Conservation (phyloP, 306 rosid genomes). For the Dryas octopetala region DNA sequence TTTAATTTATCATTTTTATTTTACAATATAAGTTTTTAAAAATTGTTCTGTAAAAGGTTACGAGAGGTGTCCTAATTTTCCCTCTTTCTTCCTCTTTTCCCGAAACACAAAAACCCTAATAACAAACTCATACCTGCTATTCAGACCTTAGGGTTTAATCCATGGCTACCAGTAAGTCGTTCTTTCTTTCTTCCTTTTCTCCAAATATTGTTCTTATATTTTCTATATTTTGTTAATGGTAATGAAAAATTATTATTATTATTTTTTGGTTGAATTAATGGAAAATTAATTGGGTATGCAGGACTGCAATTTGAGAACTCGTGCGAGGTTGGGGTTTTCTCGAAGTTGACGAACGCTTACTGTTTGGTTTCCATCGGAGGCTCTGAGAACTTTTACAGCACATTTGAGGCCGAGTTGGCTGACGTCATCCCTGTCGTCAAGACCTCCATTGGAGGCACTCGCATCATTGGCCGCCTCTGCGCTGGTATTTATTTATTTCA, state of each 20-base stretch:
- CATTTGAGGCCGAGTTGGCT: conserved; percentile 74
- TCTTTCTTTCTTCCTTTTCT: neutral
- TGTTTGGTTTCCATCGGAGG: conserved; percentile 98
- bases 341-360: conserved; percentile 89
- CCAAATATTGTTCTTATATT: neutral
- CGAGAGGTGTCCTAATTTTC: too few relatives aligned
- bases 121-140: too few relatives aligned
- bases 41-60: too few relatives aligned
- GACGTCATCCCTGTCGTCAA: conserved; percentile 84
- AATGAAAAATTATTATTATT: too few relatives aligned
- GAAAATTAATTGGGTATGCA: conserved; percentile 19
- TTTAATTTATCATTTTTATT: too few relatives aligned
- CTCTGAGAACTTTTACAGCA: conserved; percentile 86
- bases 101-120: neutral
- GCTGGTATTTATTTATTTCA: conserved; percentile 50
- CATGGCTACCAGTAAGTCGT: conserved; percentile 20
- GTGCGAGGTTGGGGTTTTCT: conserved; percentile 89
- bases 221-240: neutral
- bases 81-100: too few relatives aligned
- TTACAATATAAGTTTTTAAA: too few relatives aligned
- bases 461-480: conserved; percentile 92
- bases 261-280: neutral
- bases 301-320: conserved; percentile 91
- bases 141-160: neutral
- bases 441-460: conserved; percentile 82